Conservation (phyloP, 441 rosid genomes). For the Erysimum cheiri region DNA sequence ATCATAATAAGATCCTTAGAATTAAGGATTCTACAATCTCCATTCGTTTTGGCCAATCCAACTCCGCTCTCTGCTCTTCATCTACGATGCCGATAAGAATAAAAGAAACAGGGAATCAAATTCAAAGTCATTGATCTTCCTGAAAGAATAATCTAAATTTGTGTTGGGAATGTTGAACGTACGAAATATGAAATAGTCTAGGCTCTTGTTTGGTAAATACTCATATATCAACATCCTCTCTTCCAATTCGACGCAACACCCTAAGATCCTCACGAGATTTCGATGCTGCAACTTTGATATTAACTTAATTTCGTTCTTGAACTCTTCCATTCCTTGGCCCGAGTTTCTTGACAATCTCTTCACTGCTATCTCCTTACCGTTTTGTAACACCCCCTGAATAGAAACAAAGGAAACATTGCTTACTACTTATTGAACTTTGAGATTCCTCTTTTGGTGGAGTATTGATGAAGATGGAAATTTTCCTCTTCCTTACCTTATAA, state of each 20-base stretch:
- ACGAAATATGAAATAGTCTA: slow-evolving; percentile 63
- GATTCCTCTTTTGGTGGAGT: neutral
- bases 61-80: slow-evolving; percentile 31
- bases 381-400: slow-evolving; percentile 54
- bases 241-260: slow-evolving; percentile 55
- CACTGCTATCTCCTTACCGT: slow-evolving; percentile 63
- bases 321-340: slow-evolving; percentile 63
- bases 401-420: neutral
- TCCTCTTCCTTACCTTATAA: slow-evolving; percentile 48
- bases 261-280: slow-evolving; percentile 68
- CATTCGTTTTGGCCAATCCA: slow-evolving; percentile 50
- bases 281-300: slow-evolving; percentile 71
- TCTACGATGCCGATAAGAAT: slow-evolving; percentile 17
- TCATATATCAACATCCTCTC: slow-evolving; percentile 71
- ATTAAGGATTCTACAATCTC: too few species aligned
- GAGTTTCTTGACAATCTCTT: slow-evolving; percentile 60
- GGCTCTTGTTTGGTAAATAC: slow-evolving; percentile 60
- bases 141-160: neutral
- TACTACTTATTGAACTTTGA: neutral
- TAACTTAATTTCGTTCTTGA: slow-evolving; percentile 60
- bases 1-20: too few species aligned
- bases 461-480: neutral
- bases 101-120: neutral
- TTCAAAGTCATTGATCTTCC: neutral
- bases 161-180: slow-evolving; percentile 6